Conservation (phyloP, 768 basidiomycete genomes). For the Calocera cornea region DNA sequence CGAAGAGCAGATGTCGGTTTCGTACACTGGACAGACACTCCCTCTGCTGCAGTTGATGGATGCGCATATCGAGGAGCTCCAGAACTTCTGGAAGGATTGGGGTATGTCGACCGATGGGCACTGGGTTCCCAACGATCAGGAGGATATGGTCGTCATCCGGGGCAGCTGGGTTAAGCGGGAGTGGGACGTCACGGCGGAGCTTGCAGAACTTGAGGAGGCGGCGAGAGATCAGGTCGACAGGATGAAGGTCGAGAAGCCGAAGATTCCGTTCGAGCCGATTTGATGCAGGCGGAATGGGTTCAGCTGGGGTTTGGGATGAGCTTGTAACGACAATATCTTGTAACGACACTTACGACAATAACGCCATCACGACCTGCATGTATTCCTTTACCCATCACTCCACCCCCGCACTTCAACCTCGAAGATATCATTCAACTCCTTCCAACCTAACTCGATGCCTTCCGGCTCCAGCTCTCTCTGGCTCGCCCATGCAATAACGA, state of each 20-base stretch:
- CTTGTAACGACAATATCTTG: not conserved
- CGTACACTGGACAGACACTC: not conserved
- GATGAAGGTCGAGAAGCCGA: not conserved
- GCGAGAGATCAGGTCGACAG: not conserved
- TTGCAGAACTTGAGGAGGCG: not conserved
- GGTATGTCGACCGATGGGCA: not conserved
- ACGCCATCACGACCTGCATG: not conserved
- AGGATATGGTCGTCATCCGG: not conserved
- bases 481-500: not conserved
- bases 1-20: not conserved
- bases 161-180: not conserved
- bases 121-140: not conserved
- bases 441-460: not conserved
- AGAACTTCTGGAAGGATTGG: not conserved
- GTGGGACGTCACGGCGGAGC: not conserved
- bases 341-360: conserved; percentile 4
- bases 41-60: not conserved
- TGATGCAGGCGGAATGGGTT: not conserved
- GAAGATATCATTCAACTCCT: not conserved
- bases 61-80: not conserved
- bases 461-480: not conserved
- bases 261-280: not conserved
- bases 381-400: not conserved
- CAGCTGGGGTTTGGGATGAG: not conserved
- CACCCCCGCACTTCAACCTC: not conserved